phyloP scores from a whole-genome alignment of 2,329 filamentous ascomycete genomes.

The Penicillium decumbens region DNA sequence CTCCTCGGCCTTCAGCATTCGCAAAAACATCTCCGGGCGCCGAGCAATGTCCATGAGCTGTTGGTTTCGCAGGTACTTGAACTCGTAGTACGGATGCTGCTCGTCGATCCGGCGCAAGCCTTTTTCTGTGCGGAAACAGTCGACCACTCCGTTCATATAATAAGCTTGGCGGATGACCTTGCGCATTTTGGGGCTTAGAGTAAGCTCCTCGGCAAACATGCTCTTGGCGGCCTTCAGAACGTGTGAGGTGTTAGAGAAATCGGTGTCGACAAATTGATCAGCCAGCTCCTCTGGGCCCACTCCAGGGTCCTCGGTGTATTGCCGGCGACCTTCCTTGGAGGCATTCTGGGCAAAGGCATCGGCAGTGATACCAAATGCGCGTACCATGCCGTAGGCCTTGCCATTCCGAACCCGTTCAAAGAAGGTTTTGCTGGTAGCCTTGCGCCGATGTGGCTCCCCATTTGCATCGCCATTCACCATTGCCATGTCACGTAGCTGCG shows the following conservation, averaged over 20 bases:
- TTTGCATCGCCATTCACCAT: slow-evolving; percentile 57
- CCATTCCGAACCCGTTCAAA: slow-evolving; percentile 81
- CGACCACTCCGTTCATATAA: slow-evolving; percentile 77
- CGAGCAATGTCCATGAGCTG: slow-evolving; percentile 74
- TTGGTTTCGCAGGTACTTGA: slow-evolving; percentile 93
- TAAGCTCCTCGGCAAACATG: slow-evolving; percentile 88
- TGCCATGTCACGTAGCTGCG: slow-evolving; percentile 75
- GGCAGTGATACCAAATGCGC: slow-evolving; percentile 82
- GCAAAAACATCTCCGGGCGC: slow-evolving; percentile 83
- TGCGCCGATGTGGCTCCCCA: slow-evolving; percentile 67
- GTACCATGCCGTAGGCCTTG: slow-evolving; percentile 75
- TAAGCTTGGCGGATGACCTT: slow-evolving; percentile 78
- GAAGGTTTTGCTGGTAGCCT: slow-evolving; percentile 72
- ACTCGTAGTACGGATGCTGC: slow-evolving; percentile 91
- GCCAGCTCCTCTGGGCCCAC: slow-evolving; percentile 81
- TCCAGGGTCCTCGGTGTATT: slow-evolving; percentile 77
- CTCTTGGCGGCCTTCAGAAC: slow-evolving; percentile 75
- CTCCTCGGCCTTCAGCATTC: slow-evolving; percentile 96
- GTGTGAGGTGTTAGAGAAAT: slow-evolving; percentile 69
- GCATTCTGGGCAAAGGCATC: slow-evolving; percentile 86
- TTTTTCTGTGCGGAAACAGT: slow-evolving; percentile 88
- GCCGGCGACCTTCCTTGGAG: slow-evolving; percentile 69
- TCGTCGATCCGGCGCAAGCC: slow-evolving; percentile 90
- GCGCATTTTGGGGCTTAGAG: slow-evolving; percentile 80
- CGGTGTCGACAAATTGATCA: slow-evolving; percentile 66